These are phyloP conservation scores for Biscutella laevigata DNA, from an alignment of 441 rosid genomes.

Conservation along the genomic window DNA sequence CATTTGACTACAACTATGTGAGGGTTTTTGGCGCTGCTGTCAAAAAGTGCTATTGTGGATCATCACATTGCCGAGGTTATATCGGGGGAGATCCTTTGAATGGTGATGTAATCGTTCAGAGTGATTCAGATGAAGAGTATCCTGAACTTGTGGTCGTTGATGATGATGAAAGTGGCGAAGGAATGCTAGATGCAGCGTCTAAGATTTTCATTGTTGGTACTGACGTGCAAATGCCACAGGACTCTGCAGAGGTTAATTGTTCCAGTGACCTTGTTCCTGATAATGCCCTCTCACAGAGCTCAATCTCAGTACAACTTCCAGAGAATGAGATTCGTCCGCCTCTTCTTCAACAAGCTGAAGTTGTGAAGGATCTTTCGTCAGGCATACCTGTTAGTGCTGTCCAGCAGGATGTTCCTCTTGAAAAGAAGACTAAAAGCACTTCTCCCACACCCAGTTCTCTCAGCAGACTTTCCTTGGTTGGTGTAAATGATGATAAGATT, in stretches of 20 bases:
- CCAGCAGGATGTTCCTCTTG: constrained; percentile 34
- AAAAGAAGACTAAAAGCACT: constrained; percentile 33
- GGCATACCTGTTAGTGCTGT: constrained; percentile 24
- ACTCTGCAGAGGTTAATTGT: constrained; percentile 26
- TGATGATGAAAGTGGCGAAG: constrained; percentile 31
- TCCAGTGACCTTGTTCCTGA: constrained; percentile 30
- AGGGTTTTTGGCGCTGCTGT: constrained; percentile 99
- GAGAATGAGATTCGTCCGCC: constrained; percentile 25
- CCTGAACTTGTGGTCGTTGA: constrained; percentile 65
- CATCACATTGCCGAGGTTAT: constrained; percentile 86
- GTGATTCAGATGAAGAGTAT: constrained; percentile 98
- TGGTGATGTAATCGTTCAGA: constrained; percentile 65
- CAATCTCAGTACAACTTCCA: constrained; percentile 30
- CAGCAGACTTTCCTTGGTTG: constrained; percentile 34
- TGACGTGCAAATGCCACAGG: constrained; percentile 29
- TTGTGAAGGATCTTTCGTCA: constrained; percentile 27
- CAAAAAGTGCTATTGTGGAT: constrained; percentile 85
- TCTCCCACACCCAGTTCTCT: constrained; percentile 23
- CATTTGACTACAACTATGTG: constrained; percentile 96
- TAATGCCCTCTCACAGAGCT: constrained; percentile 23
- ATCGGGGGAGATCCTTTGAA: constrained; percentile 89
- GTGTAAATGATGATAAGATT: constrained; percentile 29
- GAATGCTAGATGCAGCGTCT: constrained; percentile 24
- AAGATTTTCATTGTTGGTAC: constrained; percentile 29
- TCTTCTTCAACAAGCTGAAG: constrained; percentile 31